Evolutionary conservation across 441 rosid genomes (phyloP), one percentile per base, ranked within the genome.

Genomic region (Erysimum cheiri): DNA sequence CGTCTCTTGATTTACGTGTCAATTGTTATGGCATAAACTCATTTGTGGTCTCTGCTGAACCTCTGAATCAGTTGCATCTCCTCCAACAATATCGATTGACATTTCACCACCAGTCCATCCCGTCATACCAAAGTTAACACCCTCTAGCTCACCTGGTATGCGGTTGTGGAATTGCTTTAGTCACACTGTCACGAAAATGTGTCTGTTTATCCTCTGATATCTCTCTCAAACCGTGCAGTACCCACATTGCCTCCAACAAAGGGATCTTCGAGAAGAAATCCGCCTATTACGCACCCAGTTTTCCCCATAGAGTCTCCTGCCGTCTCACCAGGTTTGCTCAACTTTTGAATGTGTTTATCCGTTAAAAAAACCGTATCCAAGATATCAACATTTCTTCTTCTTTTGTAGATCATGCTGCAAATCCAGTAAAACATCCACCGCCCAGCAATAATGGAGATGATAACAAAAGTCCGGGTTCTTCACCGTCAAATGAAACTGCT

Each of bases 391-490:
- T 57, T 46, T 31, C 37, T 13, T 80, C 6, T 64, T 85, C 64
- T 48, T 70, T 64, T 74, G 53, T 85, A 90, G 89, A 61, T 70
- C 78, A 60, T 72, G 72, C 64, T 78, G 33, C 57, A 19, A 72
- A 84, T 78, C 92, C 85, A 56, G 76, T 84, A 47, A 74, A 79
- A 66, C 46, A 74, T 70, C 90, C 89, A 31, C 76, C 85, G 4
- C 71, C 85, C 14, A 80, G 79, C 56, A 43, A 59, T 24, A 68
- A 63, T 55, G 8, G 79, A 81, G 76, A 79, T 67, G 79, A 40
- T 22, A 71, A 41, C 64, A 77, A 71, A 63, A 76, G 59, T 72
- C 97, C 96, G 3, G 76, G 76, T 80, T 78, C 88, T 56, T 75
- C 87, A 67, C 92, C 97, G 0, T 71, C 81, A 24, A 67, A 71